Conservation (phyloP, 2,329 filamentous ascomycete genomes). For the Fonsecaea monophora region DNA sequence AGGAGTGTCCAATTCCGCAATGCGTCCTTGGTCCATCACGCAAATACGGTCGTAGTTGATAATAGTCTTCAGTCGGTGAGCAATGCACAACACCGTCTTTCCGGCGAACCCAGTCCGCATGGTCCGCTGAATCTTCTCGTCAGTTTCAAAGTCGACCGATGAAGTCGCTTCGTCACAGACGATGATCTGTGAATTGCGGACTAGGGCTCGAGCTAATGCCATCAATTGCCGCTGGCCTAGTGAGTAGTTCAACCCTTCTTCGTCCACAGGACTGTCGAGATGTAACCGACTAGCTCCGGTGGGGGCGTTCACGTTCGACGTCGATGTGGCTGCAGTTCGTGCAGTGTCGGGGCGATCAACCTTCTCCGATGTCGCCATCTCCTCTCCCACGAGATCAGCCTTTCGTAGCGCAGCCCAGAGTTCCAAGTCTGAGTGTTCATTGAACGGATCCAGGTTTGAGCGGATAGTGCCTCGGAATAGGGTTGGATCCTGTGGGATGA, state of each 20-base stretch:
- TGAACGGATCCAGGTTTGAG: constrained; percentile 55
- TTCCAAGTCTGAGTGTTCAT: constrained; percentile 54
- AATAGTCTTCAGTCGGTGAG: constrained; percentile 89
- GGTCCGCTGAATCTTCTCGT: constrained; percentile 90
- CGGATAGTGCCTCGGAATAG: constrained; percentile 54
- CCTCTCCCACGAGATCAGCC: constrained; percentile 56
- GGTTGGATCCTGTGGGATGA: constrained; percentile 56
- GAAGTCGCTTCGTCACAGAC: constrained; percentile 96
- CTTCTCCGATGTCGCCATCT: constrained; percentile 48
- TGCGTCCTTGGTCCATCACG: constrained; percentile 89
- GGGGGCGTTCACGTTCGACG: constrained; percentile 35
- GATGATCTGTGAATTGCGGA: constrained; percentile 87
- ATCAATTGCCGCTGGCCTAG: constrained; percentile 94
- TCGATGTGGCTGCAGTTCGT: constrained; percentile 33
- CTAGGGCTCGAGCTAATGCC: constrained; percentile 88
- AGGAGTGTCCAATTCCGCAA: constrained; percentile 85
- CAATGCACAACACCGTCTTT: constrained; percentile 89
- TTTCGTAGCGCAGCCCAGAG: constrained; percentile 56
- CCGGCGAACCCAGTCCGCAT: constrained; percentile 85
- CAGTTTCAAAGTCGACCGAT: constrained; percentile 93
- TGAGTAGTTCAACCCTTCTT: constrained; percentile 95
- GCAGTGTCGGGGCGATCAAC: constrained; percentile 49
- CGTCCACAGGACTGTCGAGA: constrained; percentile 84
- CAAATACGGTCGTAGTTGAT: constrained; percentile 94
- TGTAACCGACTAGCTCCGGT: constrained; percentile 65